Base-by-base conservation (phyloP, 2,329 filamentous ascomycete genomes). In the Paraphoma chrysanthemicola region DNA sequence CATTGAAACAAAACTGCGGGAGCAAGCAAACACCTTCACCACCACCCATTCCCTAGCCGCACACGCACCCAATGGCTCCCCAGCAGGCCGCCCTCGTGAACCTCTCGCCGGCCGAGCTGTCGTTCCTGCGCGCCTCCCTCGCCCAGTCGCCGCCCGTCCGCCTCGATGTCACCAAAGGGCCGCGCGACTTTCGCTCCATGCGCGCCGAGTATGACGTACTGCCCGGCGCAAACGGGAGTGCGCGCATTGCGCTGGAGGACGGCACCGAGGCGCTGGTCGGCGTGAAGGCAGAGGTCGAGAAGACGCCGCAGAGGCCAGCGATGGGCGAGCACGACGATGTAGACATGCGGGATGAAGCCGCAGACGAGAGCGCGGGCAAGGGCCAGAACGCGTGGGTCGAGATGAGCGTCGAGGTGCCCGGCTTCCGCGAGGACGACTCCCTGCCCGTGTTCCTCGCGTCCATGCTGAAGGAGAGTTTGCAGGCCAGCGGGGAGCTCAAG, bases 241-340 rank as follows among this genome's bases (percentile, higher is more conserved):
- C 95, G 57, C 88, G 96, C 33, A 90, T 99, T 45, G 96, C 94
- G 65, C 96, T 98, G 74, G 88, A 93, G 3, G 95, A 99, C 76
- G 95, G 95, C 48, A 96, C 93, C 1, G 95, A 99, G 78, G 95
- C 95, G 6, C 90, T 99, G 59, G 95, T 97, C 6, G 95, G 95
- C 44, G 89, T 97, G 59, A 99, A 98, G 80, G 93, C 92, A 0
- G 94, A 98, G 79, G 91, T 98, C 4, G 93, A 97, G 77, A 89
- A 86, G 80, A 92, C 89, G 16, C 68, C 61, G 47, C 63, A 67
- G 68, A 61, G 61, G 60, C 70, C 71, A 53, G 65, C 65, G 6
- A 49, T 62, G 44, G 56, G 48, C 16, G 48, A 67, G 64, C 41
- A 56, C 1, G 54, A 67, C 16, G 80, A 79, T 58, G 73, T 78